Conservation (phyloP, 306 rosid genomes). For the Heteromeles arbutifolia region DNA sequence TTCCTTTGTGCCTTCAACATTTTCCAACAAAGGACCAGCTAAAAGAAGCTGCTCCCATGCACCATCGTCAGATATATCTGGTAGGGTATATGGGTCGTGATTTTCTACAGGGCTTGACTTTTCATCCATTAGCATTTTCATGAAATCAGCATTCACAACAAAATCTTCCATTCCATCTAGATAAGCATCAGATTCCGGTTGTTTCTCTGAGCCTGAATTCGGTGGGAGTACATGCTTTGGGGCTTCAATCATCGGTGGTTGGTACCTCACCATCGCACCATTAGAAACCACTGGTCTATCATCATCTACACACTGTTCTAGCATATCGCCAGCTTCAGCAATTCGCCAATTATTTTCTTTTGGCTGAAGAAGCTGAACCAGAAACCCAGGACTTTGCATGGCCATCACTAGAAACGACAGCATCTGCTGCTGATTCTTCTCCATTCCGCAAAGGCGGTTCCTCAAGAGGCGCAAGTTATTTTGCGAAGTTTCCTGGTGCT, state of each 20-base stretch:
- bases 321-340: conserved; percentile 45
- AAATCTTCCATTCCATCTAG: conserved; percentile 52
- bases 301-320: conserved; percentile 36
- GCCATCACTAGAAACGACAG: conserved; percentile 92
- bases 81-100: conserved; percentile 47
- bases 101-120: conserved; percentile 47
- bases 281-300: conserved; percentile 36
- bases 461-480: conserved; percentile 52
- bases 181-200: conserved; percentile 35
- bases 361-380: conserved; percentile 72
- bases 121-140: conserved; percentile 35
- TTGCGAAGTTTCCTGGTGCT: conserved; percentile 73
- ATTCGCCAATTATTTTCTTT: conserved; percentile 76
- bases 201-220: conserved; percentile 22
- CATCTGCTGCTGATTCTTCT: conserved; percentile 91
- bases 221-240: conserved; percentile 26
- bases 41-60: conserved; percentile 71
- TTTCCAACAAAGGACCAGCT: conserved; percentile 36
- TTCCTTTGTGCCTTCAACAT: conserved; percentile 30
- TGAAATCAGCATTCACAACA: conserved; percentile 59
- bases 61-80: conserved; percentile 57
- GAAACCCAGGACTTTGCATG: conserved; percentile 77
- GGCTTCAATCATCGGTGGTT: conserved; percentile 44
- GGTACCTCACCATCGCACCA: conserved; percentile 62
- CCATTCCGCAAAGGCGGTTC: conserved; percentile 78